Evolutionary conservation across 1,284 basidiomycete species (phyloP).

Genomic region (Puccinia hordei): DNA sequence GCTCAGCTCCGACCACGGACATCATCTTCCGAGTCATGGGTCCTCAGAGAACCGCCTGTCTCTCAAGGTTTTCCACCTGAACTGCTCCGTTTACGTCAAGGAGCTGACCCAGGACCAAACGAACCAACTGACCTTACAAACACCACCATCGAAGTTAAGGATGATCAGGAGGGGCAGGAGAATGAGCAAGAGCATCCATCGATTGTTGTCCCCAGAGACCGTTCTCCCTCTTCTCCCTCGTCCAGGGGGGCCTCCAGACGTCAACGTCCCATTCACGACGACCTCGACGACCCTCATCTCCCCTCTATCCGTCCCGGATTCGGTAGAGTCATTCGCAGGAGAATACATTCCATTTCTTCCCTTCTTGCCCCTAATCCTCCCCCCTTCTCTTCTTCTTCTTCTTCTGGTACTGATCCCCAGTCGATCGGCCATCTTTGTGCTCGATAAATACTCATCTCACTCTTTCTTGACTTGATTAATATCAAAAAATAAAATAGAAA

Average conservation of each 20-base stretch:
- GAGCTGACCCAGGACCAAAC: background rate
- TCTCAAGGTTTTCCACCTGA: background rate
- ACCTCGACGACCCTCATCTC: background rate
- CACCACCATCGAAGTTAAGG: background rate
- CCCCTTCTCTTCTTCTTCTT: background rate
- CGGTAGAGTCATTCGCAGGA: background rate
- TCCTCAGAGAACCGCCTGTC: background rate
- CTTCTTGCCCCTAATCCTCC: background rate
- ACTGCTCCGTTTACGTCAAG: background rate
- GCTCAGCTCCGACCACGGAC: background rate
- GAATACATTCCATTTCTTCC: background rate
- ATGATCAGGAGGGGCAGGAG: too few species aligned
- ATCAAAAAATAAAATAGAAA: too few species aligned
- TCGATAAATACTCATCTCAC: background rate
- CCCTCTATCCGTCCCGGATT: background rate
- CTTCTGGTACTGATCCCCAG: background rate
- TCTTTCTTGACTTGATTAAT: background rate
- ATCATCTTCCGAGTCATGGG: slow-evolving; percentile 19
- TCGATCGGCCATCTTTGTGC: background rate
- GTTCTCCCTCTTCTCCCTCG: background rate
- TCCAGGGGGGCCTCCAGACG: background rate
- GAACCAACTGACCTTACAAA: background rate
- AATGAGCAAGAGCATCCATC: too few species aligned
- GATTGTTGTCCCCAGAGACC: too few species aligned
- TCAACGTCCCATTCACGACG: background rate